phyloP scores from a whole-genome alignment of 108 stramenopile species.

The Skeletonema menzelii region DNA sequence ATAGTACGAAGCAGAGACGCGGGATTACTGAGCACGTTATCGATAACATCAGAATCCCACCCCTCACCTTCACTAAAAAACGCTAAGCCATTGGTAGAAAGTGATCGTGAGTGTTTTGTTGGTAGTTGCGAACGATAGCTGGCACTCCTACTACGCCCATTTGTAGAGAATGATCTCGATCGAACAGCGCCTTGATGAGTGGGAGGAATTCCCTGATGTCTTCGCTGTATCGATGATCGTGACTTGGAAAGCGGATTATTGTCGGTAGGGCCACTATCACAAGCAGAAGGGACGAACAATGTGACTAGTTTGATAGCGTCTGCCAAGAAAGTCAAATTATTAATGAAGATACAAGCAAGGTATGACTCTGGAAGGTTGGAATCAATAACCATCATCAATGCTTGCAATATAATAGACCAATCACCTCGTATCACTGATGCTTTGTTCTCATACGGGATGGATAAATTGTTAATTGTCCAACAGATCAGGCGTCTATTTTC shows the following conservation, averaged over 20 bases:
- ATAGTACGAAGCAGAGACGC: constrained; percentile 82
- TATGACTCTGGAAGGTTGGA: constrained; percentile 91
- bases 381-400: constrained; percentile 86
- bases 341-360: constrained; percentile 91
- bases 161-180: constrained; percentile 6
- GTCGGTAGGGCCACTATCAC: constrained; percentile 46
- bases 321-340: constrained; percentile 92
- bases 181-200: constrained; percentile 29
- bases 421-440: constrained; percentile 87
- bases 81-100: background rate
- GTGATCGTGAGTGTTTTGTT: background rate
- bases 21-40: constrained; percentile 60
- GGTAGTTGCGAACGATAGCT: constrained; percentile 12
- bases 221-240: constrained; percentile 7
- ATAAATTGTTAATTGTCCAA: constrained; percentile 82
- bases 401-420: constrained; percentile 76
- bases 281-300: constrained; percentile 66
- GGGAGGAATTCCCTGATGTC: too few relatives aligned
- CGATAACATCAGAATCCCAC: background rate
- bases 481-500: constrained; percentile 49
- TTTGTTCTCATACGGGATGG: constrained; percentile 92
- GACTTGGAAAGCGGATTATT: constrained; percentile 55
- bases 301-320: constrained; percentile 82
- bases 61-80: background rate
- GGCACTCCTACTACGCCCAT: background rate